Evolutionary conservation across 2,329 filamentous ascomycete genomes (phyloP), one percentile per base, ranked within the genome.

Genomic region (Penicillium sp.): DNA sequence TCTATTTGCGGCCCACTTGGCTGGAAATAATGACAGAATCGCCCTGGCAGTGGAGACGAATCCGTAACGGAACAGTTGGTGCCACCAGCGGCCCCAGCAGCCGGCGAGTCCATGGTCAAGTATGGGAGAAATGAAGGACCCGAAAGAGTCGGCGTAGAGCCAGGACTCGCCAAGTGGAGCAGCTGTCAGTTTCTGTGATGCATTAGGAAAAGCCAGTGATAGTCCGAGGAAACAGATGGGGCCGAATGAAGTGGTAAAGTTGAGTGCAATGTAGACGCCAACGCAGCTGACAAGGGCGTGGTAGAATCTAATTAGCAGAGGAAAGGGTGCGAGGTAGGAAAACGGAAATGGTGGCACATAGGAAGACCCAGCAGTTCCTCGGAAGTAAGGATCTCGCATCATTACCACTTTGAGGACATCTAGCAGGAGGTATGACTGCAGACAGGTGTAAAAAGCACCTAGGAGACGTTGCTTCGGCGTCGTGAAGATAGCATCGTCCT

Each of bases 1-100:
- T 24, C 34, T 27, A 20, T 50, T 52, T 18, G 52, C 51, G 6
- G 56, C 44, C 24, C 61, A 42, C 7, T 29, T 44, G 20, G 2
- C 64, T 60, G 43, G 57, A 10, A 47, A 50, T n/a, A 24, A 65
- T 57, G 42, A 67, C 57, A 55, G 62, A 54, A 51, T 52, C 56
- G 48, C 81, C 40, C 55, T 73, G 63, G 14, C 74, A 20, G 55
- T 65, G 20, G 52, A 60, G 68, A 32, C 50, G 43, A 50, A 64
- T 55, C 80, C 81, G 45, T 82, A 77, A 0, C 89, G 85, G 70
- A 95, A 94, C 2, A 85, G 84, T 68, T 96, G 90, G 66, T 97
- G 91, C 91, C 91, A 96, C 77, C 82, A 91, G 18, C 74, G 76
- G 36, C 86, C 84, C 91, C 91, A 97, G 69, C 85, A 86, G 0